Evolutionary conservation across 352 stramenopile genomes (phyloP), one percentile per base, ranked within the genome.

Genomic region (Phytophthora ramorum): DNA sequence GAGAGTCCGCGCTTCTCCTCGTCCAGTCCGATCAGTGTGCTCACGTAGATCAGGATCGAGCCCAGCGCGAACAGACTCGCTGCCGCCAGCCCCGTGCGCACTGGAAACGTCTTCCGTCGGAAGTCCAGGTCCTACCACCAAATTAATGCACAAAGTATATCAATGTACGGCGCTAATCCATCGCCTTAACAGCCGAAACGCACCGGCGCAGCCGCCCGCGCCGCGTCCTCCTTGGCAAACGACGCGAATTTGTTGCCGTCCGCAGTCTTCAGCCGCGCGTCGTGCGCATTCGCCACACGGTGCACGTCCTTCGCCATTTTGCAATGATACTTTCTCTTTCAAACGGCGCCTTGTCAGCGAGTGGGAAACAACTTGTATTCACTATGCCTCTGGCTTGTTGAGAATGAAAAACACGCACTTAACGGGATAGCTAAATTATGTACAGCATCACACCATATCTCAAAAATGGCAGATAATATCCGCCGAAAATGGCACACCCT

Each of bases 21-120:
- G 72, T 95, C 87, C 16, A 93, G 74, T 0, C 87, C 87, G 57
- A 95, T 85, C 41, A 74, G 69, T 13, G 81, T 95, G 72, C 84
- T 93, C 54, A 91, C 71, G 53, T 77, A 93, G 59, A 95, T 89
- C 19, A 95, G 62, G 19, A 93, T 65, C 9, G 81, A 93, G 16
- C 87, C 87, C 17, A 95, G 52, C 26, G 67, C 64, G 32, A 95
- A 95, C 10, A 95, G 79, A 73, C 75, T 80, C 41, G 85, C 55
- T 1, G 87, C 87, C 10, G 85, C 87, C 26, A 95, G 54, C 10
- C 82, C 87, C 44, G 87, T 95, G 59, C 87, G 85, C 19, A 93
- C 55, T 1, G 87, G 87, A 58, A 95, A 95, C 47, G 63, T 67
- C 51, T 79, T 89, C 44, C 67, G 74, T 40, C 80, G 74, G 49